phyloP scores from a whole-genome alignment of 1,139 yeast genomes.

The Hyphopichia khmerensis region DNA sequence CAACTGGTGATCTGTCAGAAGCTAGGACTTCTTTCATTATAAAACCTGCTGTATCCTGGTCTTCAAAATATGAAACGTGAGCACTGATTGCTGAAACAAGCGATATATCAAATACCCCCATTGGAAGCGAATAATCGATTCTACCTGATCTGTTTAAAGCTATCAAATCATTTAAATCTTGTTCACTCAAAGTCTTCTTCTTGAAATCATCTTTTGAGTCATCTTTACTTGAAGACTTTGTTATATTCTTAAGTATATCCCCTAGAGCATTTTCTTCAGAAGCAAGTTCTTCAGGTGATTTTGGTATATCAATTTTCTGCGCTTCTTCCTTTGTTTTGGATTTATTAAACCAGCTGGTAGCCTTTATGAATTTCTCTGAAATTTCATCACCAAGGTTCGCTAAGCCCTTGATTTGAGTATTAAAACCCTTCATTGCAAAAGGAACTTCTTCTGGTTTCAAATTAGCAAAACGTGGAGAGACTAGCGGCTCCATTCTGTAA shows the following conservation, averaged over 20 bases:
- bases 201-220: slow-evolving; percentile 14
- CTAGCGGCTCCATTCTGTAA: slow-evolving; percentile 80
- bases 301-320: slow-evolving; percentile 10
- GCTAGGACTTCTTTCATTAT: slow-evolving; percentile 55
- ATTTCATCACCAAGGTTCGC: slow-evolving; percentile 44
- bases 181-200: slow-evolving; percentile 19
- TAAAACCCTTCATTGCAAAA: slow-evolving; percentile 49
- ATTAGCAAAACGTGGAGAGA: slow-evolving; percentile 52
- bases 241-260: slow-evolving; percentile 39
- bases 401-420: slow-evolving; percentile 43
- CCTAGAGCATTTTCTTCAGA: slow-evolving; percentile 43
- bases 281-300: slow-evolving; percentile 21
- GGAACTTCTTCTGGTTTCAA: slow-evolving; percentile 63
- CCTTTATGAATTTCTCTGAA: slow-evolving; percentile 43
- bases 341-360: slow-evolving; percentile 44
- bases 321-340: slow-evolving; percentile 4
- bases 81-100: slow-evolving; percentile 79
- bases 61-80: slow-evolving; percentile 87
- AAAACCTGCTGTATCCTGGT: slow-evolving; percentile 80
- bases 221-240: slow-evolving; percentile 18
- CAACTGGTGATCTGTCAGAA: slow-evolving; percentile 17
- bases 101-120: slow-evolving; percentile 78
- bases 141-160: slow-evolving; percentile 68
- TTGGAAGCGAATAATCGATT: slow-evolving; percentile 77
- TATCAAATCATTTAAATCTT: slow-evolving; percentile 34